Evolutionary conservation across 2,329 filamentous ascomycete genomes (phyloP), one percentile per base, ranked within the genome.

Genomic region (Fusarium sp.): DNA sequence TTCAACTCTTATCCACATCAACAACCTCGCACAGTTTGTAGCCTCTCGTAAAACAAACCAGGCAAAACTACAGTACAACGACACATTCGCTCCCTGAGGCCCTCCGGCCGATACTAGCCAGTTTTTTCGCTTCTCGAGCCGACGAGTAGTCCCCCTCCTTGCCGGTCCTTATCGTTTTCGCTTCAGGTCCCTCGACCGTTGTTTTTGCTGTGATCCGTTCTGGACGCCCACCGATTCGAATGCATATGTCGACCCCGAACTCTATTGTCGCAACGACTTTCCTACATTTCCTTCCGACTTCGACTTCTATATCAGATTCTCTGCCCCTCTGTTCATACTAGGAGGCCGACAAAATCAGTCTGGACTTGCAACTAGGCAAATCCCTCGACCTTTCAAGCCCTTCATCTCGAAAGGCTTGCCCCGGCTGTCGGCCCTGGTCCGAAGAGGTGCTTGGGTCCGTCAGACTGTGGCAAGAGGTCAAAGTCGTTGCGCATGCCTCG

Each of bases 401-500:
- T 59, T 69, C 61, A 68, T 63, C 53, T 71, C 69, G 67, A 73
- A 66, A 74, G 71, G 69, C 73, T 74, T 74, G 73, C 71, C 75
- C 73, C 75, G 70, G 75, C 76, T 80, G 77, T 77, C 76, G 75
- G 75, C 74, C 79, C 77, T 75, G 77, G 73, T 77, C 75, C 76
- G 62, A 65, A 69, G 67, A 76, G 77, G 78, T 77, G 74, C 68
- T 67, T 69, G 74, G 79, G 78, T 76, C 75, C 69, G 77, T 77
- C 75, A 76, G 77, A 74, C 75, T 77, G 77, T 75, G 77, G 76
- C 75, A 75, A 68, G 71, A 72, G 66, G 60, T 67, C 58, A 70
- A 74, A 74, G 65, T 71, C 71, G 72, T 75, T 77, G 81, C 84
- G 84, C 84, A 89, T 89, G 86, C 86, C 86, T 88, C 86, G 86